phyloP scores from a whole-genome alignment of 2,329 filamentous ascomycete species.

The Colletotrichum melonis region DNA sequence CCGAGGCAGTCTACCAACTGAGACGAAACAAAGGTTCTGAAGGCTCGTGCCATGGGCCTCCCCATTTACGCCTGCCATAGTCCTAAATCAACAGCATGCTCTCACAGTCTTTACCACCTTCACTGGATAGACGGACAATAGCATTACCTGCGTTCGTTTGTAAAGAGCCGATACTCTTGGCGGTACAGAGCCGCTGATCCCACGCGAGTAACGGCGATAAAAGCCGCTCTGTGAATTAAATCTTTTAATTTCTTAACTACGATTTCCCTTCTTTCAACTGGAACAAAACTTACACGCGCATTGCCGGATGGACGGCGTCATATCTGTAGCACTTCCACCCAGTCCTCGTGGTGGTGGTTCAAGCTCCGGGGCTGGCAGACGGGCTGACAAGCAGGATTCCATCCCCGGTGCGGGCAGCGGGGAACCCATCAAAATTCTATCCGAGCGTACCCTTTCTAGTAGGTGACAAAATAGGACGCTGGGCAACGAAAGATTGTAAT shows the following conservation, averaged over 20 bases:
- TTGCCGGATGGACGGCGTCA: neutral
- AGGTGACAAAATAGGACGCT: no score
- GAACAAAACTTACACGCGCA: neutral
- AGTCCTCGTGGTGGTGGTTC: neutral
- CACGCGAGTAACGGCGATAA: neutral
- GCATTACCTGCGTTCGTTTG: slow-evolving; percentile 8
- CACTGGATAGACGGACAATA: slow-evolving; percentile 29
- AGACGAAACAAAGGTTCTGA: slow-evolving; percentile 13
- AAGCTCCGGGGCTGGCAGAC: neutral
- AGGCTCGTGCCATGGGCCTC: slow-evolving; percentile 12
- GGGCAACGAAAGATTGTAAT: no score
- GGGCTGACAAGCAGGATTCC: slow-evolving; percentile 15
- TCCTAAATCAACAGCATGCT: slow-evolving; percentile 32
- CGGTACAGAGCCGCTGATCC: neutral
- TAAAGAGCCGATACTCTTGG: neutral
- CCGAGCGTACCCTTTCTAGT: neutral
- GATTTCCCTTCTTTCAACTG: neutral
- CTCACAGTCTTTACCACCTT: slow-evolving; percentile 27
- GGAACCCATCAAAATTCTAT: slow-evolving; percentile 28
- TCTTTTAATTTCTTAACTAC: no score
- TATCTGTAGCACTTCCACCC: neutral
- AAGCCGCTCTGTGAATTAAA: neutral
- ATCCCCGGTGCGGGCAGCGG: slow-evolving; percentile 22
- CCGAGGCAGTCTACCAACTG: slow-evolving; percentile 5
- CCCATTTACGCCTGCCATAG: slow-evolving; percentile 27